Base-by-base conservation (phyloP, 306 rosid species). In the Prunus mume region DNA sequence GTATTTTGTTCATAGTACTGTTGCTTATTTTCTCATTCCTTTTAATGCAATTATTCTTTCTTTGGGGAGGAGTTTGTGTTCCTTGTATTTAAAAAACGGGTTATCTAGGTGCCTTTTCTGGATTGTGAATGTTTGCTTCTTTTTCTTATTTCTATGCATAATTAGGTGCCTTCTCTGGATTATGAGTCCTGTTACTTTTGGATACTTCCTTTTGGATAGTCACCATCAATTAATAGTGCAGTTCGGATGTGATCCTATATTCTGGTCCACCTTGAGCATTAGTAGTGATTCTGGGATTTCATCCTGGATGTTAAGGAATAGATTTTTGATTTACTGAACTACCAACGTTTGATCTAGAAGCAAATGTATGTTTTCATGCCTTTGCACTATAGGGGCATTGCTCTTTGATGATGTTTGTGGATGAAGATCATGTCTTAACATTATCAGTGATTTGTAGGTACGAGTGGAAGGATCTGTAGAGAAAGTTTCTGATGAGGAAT, bases 391-490 rank as follows among this genome's bases (percentile, higher is more conserved):
- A 30, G 73, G 65, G 76, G 27, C 46, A 22, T 76, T 74, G 32
- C 58, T 68, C 19, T 9, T 64, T 65, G 79, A 76, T 57, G 67
- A 18, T 80, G 34, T 38, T 63, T 60, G 43, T 74, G 47, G 74
- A 49, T 77, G 78, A 75, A 52, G 75, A 64, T 61, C 27, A 28
- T 45, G 8, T 78, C 46, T 32, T 60, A 60, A 73, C 45, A 71
- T 49, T 43, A 72, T 9, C 17, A 55, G 38, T 69, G 78, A 66
- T 71, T 74, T 76, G 56, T 69, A 92, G 99, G 93, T 95, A 75
- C 87, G 99, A 76, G 91, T 95, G 78, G 96, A 95, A 79, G 99
- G 99, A 19, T 76, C 96, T 79, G 97, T 89, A 72, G 81, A 86
- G 84, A 95, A 89, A 88, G 88, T 90, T 82, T 85, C 97, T 32